Conservation (phyloP, 441 rosid species). For the Macaranga tanarius region DNA sequence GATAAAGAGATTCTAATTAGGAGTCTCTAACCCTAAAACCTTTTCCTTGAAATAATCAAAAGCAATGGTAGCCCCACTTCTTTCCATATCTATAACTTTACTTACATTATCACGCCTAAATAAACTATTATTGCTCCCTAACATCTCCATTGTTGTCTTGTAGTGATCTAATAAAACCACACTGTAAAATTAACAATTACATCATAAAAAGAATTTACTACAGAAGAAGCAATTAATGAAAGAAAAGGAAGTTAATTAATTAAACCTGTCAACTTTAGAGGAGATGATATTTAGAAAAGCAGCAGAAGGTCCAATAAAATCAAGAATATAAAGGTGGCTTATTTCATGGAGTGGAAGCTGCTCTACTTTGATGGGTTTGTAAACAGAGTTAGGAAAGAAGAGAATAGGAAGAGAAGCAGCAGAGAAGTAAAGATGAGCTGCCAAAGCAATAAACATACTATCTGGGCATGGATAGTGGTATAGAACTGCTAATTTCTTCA, state of each 20-base stretch:
- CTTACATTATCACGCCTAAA: constrained; percentile 41
- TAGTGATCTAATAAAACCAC: constrained; percentile 65
- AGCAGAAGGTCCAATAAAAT: constrained; percentile 54
- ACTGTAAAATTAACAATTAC: constrained; percentile 18
- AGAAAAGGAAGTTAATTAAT: too few species aligned
- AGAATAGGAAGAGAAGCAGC: constrained; percentile 45
- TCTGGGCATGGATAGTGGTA: constrained; percentile 82
- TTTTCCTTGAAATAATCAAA: constrained; percentile 61
- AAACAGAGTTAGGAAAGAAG: constrained; percentile 69
- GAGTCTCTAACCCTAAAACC: constrained; percentile 23
- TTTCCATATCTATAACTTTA: constrained; percentile 49
- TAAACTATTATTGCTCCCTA: constrained; percentile 27
- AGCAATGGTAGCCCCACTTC: constrained; percentile 80
- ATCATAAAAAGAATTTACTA: background rate
- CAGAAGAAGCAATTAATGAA: too few species aligned
- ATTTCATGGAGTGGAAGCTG: constrained; percentile 61
- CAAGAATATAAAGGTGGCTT: constrained; percentile 60
- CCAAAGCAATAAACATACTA: constrained; percentile 68
- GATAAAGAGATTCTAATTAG: constrained; percentile 10
- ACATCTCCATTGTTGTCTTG: constrained; percentile 57
- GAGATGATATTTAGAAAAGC: constrained; percentile 54
- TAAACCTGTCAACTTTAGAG: constrained; percentile 37
- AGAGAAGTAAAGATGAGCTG: constrained; percentile 66
- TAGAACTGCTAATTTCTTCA: constrained; percentile 45
- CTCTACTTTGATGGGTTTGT: constrained; percentile 46